Evolutionary conservation across 257 asterid genomes (phyloP).

Genomic region (Solanum ossicruentum): DNA sequence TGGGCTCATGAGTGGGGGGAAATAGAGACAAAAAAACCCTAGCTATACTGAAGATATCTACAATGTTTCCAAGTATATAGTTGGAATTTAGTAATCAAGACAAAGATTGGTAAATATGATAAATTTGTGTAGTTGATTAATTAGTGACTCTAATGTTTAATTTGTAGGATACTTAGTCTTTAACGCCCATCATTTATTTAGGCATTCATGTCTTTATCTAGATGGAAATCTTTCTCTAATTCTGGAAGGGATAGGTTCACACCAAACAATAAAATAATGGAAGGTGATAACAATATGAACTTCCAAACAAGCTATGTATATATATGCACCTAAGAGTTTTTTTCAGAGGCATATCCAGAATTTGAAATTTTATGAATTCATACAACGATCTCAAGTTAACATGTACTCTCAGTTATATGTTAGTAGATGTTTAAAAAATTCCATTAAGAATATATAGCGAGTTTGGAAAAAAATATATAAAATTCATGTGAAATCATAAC

Average conservation of each 20-base stretch:
- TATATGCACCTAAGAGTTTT: neutral
- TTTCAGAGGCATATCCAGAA: neutral
- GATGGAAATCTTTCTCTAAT: neutral
- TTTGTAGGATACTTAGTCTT: slow-evolving; percentile 3
- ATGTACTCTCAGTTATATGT: neutral
- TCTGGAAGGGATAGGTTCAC: neutral
- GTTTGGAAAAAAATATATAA: neutral
- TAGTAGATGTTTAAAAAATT: neutral
- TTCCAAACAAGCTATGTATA: neutral
- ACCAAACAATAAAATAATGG: neutral
- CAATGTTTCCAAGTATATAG: neutral
- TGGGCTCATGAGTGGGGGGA: slow-evolving; percentile 29
- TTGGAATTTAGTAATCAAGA: neutral
- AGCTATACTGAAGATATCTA: slow-evolving; percentile 7
- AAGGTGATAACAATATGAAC: neutral
- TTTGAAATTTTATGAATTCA: neutral
- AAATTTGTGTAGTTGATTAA: neutral
- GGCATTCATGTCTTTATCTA: neutral
- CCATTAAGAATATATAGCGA: neutral
- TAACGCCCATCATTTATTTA: neutral
- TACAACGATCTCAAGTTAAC: neutral
- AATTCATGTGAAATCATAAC: neutral
- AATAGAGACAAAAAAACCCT: slow-evolving; percentile 19
- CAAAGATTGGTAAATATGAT: neutral
- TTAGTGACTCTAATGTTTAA: neutral